Base-by-base conservation (phyloP, 495 filamentous ascomycete species). In the Aspergillus cristatus region DNA sequence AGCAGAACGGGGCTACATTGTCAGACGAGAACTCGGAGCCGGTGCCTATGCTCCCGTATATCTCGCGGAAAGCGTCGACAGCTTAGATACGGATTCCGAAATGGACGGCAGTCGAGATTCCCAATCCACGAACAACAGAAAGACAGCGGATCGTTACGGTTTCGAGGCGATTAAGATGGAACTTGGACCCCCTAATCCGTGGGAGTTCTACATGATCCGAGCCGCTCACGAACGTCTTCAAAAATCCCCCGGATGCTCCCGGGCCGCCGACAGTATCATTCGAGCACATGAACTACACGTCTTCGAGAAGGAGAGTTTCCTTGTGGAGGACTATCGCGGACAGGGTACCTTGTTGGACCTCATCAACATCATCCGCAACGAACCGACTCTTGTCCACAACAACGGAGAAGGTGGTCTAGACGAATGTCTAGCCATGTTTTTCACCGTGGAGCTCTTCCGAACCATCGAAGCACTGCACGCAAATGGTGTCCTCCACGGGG, bases 201-300 rank as follows among this genome's bases (percentile, higher is more conserved):
- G 93, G 91, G 91, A 98, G 53, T 98, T 96, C 57, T 84, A 95
- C 58, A 93, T 98, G 61, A 90, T 96, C 65, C 80, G 82, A 1
- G 75, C 83, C 17, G 76, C 85, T 2, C 78, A 87, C 35, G 66
- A 75, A 1, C 83, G 91, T 5, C 68, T 97, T 0, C 77, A 74
- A 0, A 57, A 72, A 40, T 46, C 48, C 12, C 28, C 48, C 0
- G 40, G 41, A 6, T 35, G 62, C n/a, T 43, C 46, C 17, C 80
- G 89, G 2, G 79, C 82, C 0, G 67, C 74, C 0, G 78, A 83
- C 0, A 89, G 82, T 28, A 68, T 98, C 34, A 74, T 94, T 1
- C 72, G 75, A 8, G 86, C 82, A 1, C 80, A 90, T 40, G 89
- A 94, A 42, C 70, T 95, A 53, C 91, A 96, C 59, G 70, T 94